Evolutionary conservation across 306 rosid genomes (phyloP).

Genomic region (Quercus suber): DNA sequence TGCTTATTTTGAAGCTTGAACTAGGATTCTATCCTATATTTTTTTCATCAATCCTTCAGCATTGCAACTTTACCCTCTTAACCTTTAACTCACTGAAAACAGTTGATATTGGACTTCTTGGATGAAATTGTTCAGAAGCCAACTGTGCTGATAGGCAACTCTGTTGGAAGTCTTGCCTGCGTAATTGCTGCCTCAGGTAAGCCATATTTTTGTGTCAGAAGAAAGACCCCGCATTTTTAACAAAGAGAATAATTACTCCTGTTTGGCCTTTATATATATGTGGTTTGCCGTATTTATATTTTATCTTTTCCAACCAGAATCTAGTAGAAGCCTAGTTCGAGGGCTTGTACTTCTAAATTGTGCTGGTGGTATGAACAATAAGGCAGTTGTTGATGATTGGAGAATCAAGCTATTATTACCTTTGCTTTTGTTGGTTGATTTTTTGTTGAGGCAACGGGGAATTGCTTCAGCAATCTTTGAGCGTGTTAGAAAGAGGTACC

Average conservation of each 20-base stretch:
- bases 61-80: slow-evolving; percentile 7
- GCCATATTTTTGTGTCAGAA: slow-evolving; percentile 11
- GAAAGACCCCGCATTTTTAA: neutral
- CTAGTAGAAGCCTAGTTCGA: slow-evolving; percentile 54
- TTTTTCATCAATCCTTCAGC: neutral
- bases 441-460: slow-evolving; percentile 61
- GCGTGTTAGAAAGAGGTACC: slow-evolving; percentile 76
- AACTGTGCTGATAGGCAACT: slow-evolving; percentile 84
- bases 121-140: slow-evolving; percentile 70
- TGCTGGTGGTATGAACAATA: slow-evolving; percentile 96
- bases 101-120: slow-evolving; percentile 88
- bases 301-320: slow-evolving; percentile 48
- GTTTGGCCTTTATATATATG: slow-evolving; percentile 7
- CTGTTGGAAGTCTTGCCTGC: slow-evolving; percentile 97
- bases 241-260: neutral
- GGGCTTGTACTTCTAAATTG: slow-evolving; percentile 82
- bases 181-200: slow-evolving; percentile 87
- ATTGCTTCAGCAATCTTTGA: slow-evolving; percentile 76
- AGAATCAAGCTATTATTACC: slow-evolving; percentile 82
- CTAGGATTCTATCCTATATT: neutral
- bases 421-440: slow-evolving; percentile 74
- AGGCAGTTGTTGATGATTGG: slow-evolving; percentile 94
- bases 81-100: slow-evolving; percentile 17
- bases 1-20: slow-evolving; percentile 11
- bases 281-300: slow-evolving; percentile 20